Evolutionary conservation across 805 yeast species (phyloP).

Genomic region (Metschnikowia dekortorum): DNA sequence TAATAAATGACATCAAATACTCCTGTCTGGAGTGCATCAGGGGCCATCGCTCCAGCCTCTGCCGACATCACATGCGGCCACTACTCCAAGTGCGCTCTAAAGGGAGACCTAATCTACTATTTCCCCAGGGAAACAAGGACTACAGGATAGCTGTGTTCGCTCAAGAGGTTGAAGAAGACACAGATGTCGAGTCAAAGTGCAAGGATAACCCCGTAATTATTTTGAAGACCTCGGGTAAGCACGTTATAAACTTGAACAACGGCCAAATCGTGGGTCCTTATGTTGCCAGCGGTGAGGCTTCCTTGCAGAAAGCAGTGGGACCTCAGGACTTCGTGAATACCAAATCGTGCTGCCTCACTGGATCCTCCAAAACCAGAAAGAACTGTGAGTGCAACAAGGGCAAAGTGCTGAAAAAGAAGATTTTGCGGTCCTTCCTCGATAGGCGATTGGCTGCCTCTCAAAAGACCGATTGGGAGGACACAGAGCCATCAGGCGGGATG

Average conservation of each 20-base stretch:
- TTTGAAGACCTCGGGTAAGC: constrained; percentile 35
- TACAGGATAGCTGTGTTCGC: constrained; percentile 61
- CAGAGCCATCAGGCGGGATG: neutral
- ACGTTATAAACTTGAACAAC: constrained; percentile 33
- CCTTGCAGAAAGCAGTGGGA: constrained; percentile 5
- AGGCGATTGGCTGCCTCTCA: constrained; percentile 15
- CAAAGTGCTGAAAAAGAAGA: constrained; percentile 32
- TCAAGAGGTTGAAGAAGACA: constrained; percentile 26
- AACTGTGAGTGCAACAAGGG: constrained; percentile 30
- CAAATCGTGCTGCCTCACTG: constrained; percentile 29
- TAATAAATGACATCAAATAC: constrained; percentile 73
- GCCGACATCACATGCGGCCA: constrained; percentile 77
- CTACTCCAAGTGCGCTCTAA: constrained; percentile 83
- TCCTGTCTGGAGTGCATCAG: constrained; percentile 86
- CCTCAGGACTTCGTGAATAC: constrained; percentile 32
- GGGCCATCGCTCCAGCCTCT: constrained; percentile 87
- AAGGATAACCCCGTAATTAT: constrained; percentile 26
- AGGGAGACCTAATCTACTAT: constrained; percentile 71
- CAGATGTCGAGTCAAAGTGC: constrained; percentile 8
- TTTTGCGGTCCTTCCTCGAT: constrained; percentile 29
- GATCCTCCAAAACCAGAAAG: constrained; percentile 17
- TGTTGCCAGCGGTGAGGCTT: constrained; percentile 12
- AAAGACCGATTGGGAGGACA: neutral
- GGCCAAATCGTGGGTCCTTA: constrained; percentile 40
- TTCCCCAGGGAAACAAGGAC: constrained; percentile 42